Base-by-base conservation (phyloP, 2,329 filamentous ascomycete genomes). In the Ceratocystis alfenasii region DNA sequence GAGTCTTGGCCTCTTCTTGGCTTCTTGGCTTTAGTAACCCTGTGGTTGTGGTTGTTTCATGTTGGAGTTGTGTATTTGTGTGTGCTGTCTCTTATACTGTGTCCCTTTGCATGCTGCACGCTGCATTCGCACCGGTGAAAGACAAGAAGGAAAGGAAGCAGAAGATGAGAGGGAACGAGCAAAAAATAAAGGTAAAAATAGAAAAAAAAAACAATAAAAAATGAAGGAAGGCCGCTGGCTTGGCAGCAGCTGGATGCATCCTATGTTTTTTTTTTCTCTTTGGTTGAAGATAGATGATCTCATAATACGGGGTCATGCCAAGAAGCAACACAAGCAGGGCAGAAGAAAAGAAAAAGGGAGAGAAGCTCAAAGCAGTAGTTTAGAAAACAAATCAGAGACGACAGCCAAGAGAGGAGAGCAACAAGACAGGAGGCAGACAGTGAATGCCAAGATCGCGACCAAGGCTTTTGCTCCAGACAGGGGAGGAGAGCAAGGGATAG, bases 1-100 rank as follows among this genome's bases (percentile, higher is more conserved):
- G 10, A 30, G 53, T 59, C 53, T 59, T 59, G 53, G 53, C 53
- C 53, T 28, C 25, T 55, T 57, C 50, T 57, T 57, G 53, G 53
- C 53, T 33, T 59, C 53, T 59, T 59, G 53, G 53, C 53, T 59
- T 10, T 30, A 59, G 28, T 33, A 1, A 33, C 53, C 25, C 53
- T 59, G 25, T 59, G 15, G 17, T 17, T 30, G 5, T 28, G 2
- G 15, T 33, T 33, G 53, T 59, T 59, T 59, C 53, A 59, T 33
- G 53, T 59, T 59, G 53, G 25, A 36, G 33, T 12, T 22, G 50
- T 55, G 17, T 10, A 2, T 55, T 12, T 55, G 50, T 10, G 12
- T 28, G 10, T 28, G 33, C 28, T 59, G 53, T 59, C 53, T 59
- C 33, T 36, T 12, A 36, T 36, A 3, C 33, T 36, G 33, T 12